Evolutionary conservation across 225 moss, liverwort and hornwort species (phyloP).

Genomic region (Bryoerythrophyllum caledonicum): DNA sequence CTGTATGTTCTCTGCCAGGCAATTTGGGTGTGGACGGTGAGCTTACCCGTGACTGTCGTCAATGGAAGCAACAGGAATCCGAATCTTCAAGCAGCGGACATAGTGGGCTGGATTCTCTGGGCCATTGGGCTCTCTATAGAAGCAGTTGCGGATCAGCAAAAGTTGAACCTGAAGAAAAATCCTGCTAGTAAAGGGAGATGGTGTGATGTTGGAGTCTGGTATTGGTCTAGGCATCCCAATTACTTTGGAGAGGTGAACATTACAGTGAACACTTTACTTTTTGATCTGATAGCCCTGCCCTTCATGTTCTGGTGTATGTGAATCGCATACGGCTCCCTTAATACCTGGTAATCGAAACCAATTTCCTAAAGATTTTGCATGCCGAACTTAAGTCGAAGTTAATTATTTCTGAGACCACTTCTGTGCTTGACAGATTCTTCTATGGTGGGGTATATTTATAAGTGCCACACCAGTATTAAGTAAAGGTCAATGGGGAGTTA

Average conservation of each 20-base stretch:
- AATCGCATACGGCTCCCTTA: background rate
- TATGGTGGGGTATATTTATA: slow-evolving; percentile 97
- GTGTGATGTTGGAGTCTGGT: slow-evolving; percentile 87
- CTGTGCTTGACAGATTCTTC: slow-evolving; percentile 57
- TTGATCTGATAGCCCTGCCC: slow-evolving; percentile 4
- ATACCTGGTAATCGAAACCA: background rate
- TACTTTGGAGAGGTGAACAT: slow-evolving; percentile 82
- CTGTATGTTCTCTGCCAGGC: slow-evolving; percentile 50
- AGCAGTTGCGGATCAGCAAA: slow-evolving; percentile 80
- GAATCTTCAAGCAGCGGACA: slow-evolving; percentile 47
- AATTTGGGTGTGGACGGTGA: slow-evolving; percentile 94
- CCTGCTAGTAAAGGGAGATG: slow-evolving; percentile 72
- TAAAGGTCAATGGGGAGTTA: slow-evolving; percentile 83
- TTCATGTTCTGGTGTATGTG: slow-evolving; percentile 9
- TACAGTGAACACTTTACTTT: background rate
- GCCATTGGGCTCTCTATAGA: slow-evolving; percentile 64
- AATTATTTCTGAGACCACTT: slow-evolving; percentile 10
- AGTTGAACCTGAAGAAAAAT: slow-evolving; percentile 71
- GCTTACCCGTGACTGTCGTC: slow-evolving; percentile 80
- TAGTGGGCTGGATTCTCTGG: slow-evolving; percentile 77
- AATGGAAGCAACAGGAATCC: slow-evolving; percentile 77
- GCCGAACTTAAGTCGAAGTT: background rate
- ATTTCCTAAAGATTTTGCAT: background rate
- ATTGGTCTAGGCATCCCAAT: slow-evolving; percentile 93
- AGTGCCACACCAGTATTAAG: slow-evolving; percentile 78